Conservation (phyloP, 2,329 filamentous ascomycete genomes). For the Acephala macrosclerotiorum region DNA sequence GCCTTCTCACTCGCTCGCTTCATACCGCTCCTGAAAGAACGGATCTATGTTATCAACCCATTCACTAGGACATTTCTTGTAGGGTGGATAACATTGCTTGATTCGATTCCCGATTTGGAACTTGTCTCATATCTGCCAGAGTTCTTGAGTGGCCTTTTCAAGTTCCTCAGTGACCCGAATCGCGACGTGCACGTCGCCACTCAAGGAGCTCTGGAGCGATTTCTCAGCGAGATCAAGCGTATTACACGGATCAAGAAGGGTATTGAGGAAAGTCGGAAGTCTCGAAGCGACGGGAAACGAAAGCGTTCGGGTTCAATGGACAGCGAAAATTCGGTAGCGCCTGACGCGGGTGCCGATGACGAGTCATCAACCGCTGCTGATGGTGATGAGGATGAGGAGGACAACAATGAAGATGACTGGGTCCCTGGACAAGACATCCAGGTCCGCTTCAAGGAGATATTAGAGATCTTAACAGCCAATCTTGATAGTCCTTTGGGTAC, state of each 20-base stretch:
- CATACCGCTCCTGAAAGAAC: slow-evolving; percentile 91
- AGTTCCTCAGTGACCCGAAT: slow-evolving; percentile 91
- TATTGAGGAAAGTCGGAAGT: slow-evolving; percentile 84
- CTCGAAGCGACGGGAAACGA: slow-evolving; percentile 64
- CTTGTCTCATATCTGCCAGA: slow-evolving; percentile 91
- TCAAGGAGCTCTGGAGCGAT: slow-evolving; percentile 86
- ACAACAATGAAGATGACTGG: slow-evolving; percentile 87
- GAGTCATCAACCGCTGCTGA: slow-evolving; percentile 63
- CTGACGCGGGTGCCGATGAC: slow-evolving; percentile 67
- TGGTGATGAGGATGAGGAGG: slow-evolving; percentile 63
- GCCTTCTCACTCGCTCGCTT: slow-evolving; percentile 93
- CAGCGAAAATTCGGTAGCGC: slow-evolving; percentile 58
- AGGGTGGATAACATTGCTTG: slow-evolving; percentile 92
- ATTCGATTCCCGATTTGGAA: slow-evolving; percentile 96
- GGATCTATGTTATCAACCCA: slow-evolving; percentile 92
- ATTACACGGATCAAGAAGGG: slow-evolving; percentile 93
- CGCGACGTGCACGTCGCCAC: slow-evolving; percentile 94
- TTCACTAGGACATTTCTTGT: slow-evolving; percentile 96
- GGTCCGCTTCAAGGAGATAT: slow-evolving; percentile 88
- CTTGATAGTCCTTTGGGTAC: slow-evolving; percentile 82
- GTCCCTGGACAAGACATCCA: slow-evolving; percentile 96
- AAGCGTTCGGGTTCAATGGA: slow-evolving; percentile 77
- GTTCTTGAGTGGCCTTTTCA: slow-evolving; percentile 88
- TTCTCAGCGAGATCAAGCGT: slow-evolving; percentile 91
- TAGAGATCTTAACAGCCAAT: slow-evolving; percentile 90